phyloP scores from a whole-genome alignment of 306 rosid species.

The Inga oerstediana region DNA sequence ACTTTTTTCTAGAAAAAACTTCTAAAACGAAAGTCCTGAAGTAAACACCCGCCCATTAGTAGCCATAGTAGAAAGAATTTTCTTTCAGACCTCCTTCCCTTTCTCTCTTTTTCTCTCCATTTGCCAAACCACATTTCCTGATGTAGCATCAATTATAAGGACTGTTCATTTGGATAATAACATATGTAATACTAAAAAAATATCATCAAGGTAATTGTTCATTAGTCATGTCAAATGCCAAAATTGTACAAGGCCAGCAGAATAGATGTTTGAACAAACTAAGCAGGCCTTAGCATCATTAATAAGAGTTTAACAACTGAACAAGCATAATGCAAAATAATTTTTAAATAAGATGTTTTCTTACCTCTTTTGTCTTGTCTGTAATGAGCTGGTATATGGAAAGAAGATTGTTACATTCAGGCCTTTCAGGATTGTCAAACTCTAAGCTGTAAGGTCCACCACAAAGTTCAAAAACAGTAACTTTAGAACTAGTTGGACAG shows the following conservation, averaged over 20 bases:
- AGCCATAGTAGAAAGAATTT: conserved; percentile 9
- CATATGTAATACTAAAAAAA: neutral
- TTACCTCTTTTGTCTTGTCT: conserved; percentile 87
- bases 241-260: conserved; percentile 13
- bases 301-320: conserved; percentile 12
- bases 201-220: neutral
- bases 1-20: neutral
- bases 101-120: neutral
- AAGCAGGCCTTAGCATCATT: conserved; percentile 20
- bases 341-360: conserved; percentile 11
- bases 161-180: neutral
- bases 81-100: neutral
- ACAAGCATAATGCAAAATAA: neutral
- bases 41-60: neutral
- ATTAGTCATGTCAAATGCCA: neutral
- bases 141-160: neutral
- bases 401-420: conserved; percentile 95
- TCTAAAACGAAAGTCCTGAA: conserved; percentile 16
- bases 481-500: conserved; percentile 29
- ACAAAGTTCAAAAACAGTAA: conserved; percentile 27
- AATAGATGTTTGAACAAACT: conserved; percentile 21
- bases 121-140: neutral
- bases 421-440: conserved; percentile 89
- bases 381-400: conserved; percentile 83
- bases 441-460: conserved; percentile 69